Conservation (phyloP, 2,329 filamentous ascomycete species). For the Arthrobotrys megalospora region DNA sequence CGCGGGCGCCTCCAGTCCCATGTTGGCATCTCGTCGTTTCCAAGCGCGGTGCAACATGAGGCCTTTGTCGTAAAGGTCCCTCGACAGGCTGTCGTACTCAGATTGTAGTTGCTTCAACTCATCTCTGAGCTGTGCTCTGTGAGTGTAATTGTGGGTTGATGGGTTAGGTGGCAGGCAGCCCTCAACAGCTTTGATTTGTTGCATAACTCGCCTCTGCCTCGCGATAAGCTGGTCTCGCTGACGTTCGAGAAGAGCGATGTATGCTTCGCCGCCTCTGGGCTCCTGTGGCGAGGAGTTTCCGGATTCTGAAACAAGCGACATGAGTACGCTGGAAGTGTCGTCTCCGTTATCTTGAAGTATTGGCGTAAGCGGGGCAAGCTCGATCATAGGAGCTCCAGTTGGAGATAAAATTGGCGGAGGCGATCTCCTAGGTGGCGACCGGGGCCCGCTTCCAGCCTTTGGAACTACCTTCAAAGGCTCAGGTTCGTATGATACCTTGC, state of each 20-base stretch:
- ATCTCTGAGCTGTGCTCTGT: constrained; percentile 62
- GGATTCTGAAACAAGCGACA: constrained; percentile 60
- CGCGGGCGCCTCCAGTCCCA: constrained; percentile 63
- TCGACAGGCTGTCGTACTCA: constrained; percentile 63
- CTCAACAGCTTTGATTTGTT: constrained; percentile 62
- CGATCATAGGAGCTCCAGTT: constrained; percentile 57
- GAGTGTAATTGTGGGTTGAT: constrained; percentile 61
- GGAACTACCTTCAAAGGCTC: constrained; percentile 40
- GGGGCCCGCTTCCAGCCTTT: constrained; percentile 10
- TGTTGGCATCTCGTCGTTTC: constrained; percentile 63
- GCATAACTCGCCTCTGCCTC: constrained; percentile 49
- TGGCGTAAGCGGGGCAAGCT: constrained; percentile 54
- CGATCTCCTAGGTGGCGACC: constrained; percentile 40
- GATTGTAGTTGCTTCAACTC: constrained; percentile 59
- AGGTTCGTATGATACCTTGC: constrained; percentile 57
- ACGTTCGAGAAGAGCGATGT: constrained; percentile 63
- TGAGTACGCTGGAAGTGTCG: constrained; percentile 55
- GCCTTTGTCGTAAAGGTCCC: constrained; percentile 64
- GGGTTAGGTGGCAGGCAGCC: constrained; percentile 63
- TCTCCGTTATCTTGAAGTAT: constrained; percentile 57
- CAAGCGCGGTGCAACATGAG: constrained; percentile 64
- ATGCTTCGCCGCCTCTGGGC: constrained; percentile 61
- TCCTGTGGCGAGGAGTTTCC: constrained; percentile 49
- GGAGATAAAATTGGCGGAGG: constrained; percentile 51
- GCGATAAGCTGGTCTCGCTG: constrained; percentile 62